Evolutionary conservation across 768 basidiomycete genomes (phyloP), one percentile per base, ranked within the genome.

Genomic region (Trametes elegans): DNA sequence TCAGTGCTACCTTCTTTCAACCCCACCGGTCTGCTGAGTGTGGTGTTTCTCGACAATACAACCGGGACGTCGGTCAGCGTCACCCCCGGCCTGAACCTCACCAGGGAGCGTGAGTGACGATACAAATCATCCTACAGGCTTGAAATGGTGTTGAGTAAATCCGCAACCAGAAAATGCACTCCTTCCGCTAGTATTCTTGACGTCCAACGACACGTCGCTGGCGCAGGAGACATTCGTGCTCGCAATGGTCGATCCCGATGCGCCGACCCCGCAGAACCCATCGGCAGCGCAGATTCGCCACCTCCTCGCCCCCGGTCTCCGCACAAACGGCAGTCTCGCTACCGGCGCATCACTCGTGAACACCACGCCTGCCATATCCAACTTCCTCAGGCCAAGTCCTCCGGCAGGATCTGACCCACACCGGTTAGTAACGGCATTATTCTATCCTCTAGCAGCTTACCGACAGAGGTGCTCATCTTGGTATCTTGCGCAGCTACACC

Each of bases 181-280:
- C n/a, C 54, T 50, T 18, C 59, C 59, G 19, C 51, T 35, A 16
- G 45, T 60, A 11, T 50, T 49, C 24, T 46, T 60, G 41, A 40
- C 43, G 0, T 41, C 44, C 1, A 54, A 57, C 16, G 41, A 44
- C 21, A 53, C 59, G 21, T 44, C 44, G 16, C 38, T 55, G 10
- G 53, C 26, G 7, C 23, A 35, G 35, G 57, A 63, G 41, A 63
- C 60, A 5, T 71, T 69, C 48, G 66, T 70, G 29, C 54, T 71
- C 21, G 69, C 65, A 2, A 64, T 68, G 45, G 64, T 71, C n/a
- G 70, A 70, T 39, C 69, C 66, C 0, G 70, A 72, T 55, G 69
- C 69, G 0, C 70, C 68, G 3, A 70, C 70, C 1, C 70, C 70
- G 16, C 65, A 70, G 35, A 51, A 63, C 48, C 63, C 65, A 7